These are phyloP conservation scores for Takakia lepidozioides DNA, from an alignment of 225 moss, liverwort and hornwort species.

Conservation along the genomic window DNA sequence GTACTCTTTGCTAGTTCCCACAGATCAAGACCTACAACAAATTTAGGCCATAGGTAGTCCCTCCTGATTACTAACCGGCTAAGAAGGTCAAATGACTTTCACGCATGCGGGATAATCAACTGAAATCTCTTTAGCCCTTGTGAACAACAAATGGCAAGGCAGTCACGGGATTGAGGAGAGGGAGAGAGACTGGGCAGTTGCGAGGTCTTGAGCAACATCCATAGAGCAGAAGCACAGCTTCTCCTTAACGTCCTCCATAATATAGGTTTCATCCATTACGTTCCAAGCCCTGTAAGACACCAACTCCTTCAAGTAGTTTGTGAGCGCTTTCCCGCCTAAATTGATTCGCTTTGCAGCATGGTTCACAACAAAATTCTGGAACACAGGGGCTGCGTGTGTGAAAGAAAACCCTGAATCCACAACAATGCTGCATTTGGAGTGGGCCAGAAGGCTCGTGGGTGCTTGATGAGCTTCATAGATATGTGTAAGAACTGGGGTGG, in stretches of 20 bases:
- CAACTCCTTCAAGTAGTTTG: conserved; percentile 90
- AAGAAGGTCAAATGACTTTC: no score
- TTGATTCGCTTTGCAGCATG: conserved; percentile 73
- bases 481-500: conserved; percentile 74
- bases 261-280: conserved; percentile 95
- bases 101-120: no score
- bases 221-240: conserved; percentile 79
- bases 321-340: conserved; percentile 91
- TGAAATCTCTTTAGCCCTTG: no score
- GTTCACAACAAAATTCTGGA: conserved; percentile 67
- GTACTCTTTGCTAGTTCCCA: no score
- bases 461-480: conserved; percentile 48
- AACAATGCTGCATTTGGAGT: conserved; percentile 75
- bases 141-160: no score
- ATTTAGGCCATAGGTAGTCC: no score
- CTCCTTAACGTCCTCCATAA: conserved; percentile 98
- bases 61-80: no score
- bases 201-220: conserved; percentile 72
- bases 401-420: conserved; percentile 95
- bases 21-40: background rate
- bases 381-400: conserved; percentile 84
- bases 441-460: conserved; percentile 60
- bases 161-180: no score
- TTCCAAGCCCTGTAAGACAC: conserved; percentile 97
- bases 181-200: conserved; percentile 55